A percentile compares a stretch with the other conserved stretches of the same genome.
These are phyloP conservation scores for Ophiostoma quercus DNA, from an alignment of 2,329 filamentous ascomycete species.

Conservation along the genomic window DNA sequence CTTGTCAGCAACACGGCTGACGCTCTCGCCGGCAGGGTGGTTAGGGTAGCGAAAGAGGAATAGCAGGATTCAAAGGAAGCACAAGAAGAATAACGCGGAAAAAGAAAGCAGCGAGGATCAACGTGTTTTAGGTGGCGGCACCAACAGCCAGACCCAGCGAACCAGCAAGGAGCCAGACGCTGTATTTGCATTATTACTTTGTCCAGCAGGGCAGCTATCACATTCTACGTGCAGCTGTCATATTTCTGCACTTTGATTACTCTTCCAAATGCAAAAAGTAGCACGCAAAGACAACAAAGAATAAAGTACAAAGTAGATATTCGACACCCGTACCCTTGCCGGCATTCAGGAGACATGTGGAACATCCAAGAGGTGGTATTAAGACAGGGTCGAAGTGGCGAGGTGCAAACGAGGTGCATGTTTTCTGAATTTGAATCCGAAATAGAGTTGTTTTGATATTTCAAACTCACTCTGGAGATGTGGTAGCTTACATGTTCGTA, in stretches of 20 bases:
- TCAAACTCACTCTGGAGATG: not conserved
- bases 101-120: not conserved
- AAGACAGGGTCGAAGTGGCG: not conserved
- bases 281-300: not conserved
- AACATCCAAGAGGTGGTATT: not conserved
- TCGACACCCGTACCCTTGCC: not conserved
- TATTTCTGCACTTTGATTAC: not conserved
- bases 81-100: not conserved
- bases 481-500: not conserved
- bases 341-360: not conserved
- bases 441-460: not conserved
- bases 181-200: no score
- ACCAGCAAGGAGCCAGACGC: no score
- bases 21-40: not conserved
- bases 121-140: not conserved
- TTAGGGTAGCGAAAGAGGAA: not conserved
- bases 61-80: not conserved
- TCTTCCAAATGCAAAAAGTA: not conserved
- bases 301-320: no score
- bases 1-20: conserved; percentile 6
- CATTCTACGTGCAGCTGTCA: not conserved
- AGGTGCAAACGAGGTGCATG: not conserved
- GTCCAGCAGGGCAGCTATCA: not conserved
- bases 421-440: not conserved
- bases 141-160: not conserved